Evolutionary conservation across 1,284 basidiomycete genomes (phyloP).

Genomic region (Cronartium quercuum): DNA sequence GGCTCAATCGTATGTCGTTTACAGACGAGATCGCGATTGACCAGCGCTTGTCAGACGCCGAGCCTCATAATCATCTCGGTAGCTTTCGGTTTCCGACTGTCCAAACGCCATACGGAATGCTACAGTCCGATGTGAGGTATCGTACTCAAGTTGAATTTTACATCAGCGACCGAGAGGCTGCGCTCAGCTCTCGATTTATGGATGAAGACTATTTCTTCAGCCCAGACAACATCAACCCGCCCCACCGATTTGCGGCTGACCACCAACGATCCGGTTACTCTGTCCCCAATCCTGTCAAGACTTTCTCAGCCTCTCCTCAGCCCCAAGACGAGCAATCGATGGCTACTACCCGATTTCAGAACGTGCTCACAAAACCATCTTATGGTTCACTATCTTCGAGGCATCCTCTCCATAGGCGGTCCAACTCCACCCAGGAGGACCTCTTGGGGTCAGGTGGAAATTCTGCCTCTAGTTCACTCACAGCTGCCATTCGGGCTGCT

Average conservation of each 20-base stretch:
- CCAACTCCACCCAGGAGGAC: neutral
- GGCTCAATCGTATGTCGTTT: neutral
- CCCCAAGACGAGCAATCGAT: neutral
- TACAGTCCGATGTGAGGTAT: slow-evolving; percentile 15
- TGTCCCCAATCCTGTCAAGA: neutral
- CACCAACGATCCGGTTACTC: neutral
- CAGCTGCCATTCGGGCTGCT: slow-evolving; percentile 25
- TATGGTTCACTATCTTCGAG: slow-evolving; percentile 11
- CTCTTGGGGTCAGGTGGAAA: neutral
- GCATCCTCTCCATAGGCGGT: neutral
- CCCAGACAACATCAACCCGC: neutral
- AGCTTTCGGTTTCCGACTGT: slow-evolving; percentile 20
- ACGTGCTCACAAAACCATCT: neutral
- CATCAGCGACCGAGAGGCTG: slow-evolving; percentile 4
- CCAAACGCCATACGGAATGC: slow-evolving; percentile 9
- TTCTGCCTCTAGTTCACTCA: slow-evolving; percentile 4
- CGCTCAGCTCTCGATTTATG: slow-evolving; percentile 14
- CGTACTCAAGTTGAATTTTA: slow-evolving; percentile 27
- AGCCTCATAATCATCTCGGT: neutral
- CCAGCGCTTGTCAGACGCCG: slow-evolving; percentile 4
- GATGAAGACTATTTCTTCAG: neutral
- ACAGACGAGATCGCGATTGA: neutral
- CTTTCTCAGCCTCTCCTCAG: neutral
- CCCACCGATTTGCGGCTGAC: neutral
- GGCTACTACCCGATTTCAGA: neutral